These are phyloP conservation scores for Beauveria sp. DNA, from an alignment of 2,329 filamentous ascomycete genomes.

Conservation along the genomic window DNA sequence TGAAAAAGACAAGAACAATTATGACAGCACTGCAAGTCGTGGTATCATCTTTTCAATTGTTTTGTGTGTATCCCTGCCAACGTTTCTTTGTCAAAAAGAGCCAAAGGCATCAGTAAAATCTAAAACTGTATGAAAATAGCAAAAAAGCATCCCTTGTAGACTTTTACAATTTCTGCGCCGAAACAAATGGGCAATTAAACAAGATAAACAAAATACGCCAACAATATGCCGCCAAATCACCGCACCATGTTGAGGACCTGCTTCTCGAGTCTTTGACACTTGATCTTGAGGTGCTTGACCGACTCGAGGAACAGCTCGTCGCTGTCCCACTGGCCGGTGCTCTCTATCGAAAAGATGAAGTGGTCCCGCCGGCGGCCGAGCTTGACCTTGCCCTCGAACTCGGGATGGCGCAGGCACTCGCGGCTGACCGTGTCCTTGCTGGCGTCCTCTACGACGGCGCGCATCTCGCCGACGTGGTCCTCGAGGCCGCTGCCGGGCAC, in stretches of 20 bases:
- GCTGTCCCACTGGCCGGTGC: constrained; percentile 89
- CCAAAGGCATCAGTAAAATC: constrained; percentile 8
- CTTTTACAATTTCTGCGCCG: constrained; percentile 10
- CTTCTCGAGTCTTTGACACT: constrained; percentile 67
- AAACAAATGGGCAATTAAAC: background rate
- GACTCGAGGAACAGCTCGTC: constrained; percentile 90
- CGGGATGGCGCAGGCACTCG: constrained; percentile 82
- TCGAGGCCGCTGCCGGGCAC: constrained; percentile 57
- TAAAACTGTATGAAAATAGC: background rate
- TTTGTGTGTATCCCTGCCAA: background rate
- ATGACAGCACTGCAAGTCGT: background rate
- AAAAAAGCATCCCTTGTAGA: constrained; percentile 3
- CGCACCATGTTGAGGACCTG: constrained; percentile 60
- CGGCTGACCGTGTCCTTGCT: constrained; percentile 95
- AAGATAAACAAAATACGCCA: constrained; percentile 8
- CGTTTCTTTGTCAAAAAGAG: background rate
- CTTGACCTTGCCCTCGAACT: constrained; percentile 94
- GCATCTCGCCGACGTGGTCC: constrained; percentile 68
- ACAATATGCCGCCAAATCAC: constrained; percentile 22
- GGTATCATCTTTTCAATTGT: constrained; percentile 7
- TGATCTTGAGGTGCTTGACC: constrained; percentile 75
- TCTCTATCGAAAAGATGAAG: constrained; percentile 96
- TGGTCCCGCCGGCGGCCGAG: constrained; percentile 85
- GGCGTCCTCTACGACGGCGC: constrained; percentile 79
- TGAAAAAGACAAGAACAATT: background rate